Conservation (phyloP, 352 stramenopile species). For the Pythium rhizo-oryzae region DNA sequence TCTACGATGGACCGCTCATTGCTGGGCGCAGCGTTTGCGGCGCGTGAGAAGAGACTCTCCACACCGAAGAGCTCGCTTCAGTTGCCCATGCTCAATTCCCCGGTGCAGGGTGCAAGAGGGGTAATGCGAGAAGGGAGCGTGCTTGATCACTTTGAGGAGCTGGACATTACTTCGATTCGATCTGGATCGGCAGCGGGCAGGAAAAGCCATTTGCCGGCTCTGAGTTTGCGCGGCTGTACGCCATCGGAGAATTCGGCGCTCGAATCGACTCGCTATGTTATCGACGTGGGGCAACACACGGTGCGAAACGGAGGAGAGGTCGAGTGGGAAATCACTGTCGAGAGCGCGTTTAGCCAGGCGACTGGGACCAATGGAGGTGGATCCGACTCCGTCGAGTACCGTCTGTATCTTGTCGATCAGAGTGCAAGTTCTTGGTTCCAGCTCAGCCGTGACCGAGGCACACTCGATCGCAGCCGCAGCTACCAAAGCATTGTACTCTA, state of each 20-base stretch:
- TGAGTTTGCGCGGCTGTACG: slow-evolving; percentile 80
- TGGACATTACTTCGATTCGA: slow-evolving; percentile 70
- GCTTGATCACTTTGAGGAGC: slow-evolving; percentile 79
- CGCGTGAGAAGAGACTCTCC: slow-evolving; percentile 58
- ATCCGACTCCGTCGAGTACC: slow-evolving; percentile 76
- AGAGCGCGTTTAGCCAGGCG: slow-evolving; percentile 62
- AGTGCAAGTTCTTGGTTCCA: slow-evolving; percentile 81
- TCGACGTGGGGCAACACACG: slow-evolving; percentile 87
- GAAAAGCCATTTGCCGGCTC: slow-evolving; percentile 57
- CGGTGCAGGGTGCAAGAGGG: slow-evolving; percentile 1
- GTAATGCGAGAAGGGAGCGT: slow-evolving; percentile 47
- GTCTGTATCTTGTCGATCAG: slow-evolving; percentile 70
- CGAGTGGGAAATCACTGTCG: slow-evolving; percentile 89
- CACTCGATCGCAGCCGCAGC: slow-evolving; percentile 63
- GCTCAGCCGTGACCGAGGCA: slow-evolving; percentile 78
- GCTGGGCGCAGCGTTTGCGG: slow-evolving; percentile 63
- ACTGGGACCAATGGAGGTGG: slow-evolving; percentile 31
- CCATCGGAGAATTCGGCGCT: slow-evolving; percentile 82
- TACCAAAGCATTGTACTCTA: slow-evolving; percentile 88
- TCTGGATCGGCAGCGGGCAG: slow-evolving; percentile 36
- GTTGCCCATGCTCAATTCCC: slow-evolving; percentile 28
- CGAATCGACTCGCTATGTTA: slow-evolving; percentile 82
- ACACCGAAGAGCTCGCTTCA: slow-evolving; percentile 51
- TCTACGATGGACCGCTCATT: slow-evolving; percentile 33
- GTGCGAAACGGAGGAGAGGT: slow-evolving; percentile 86